Evolutionary conservation across 2,329 filamentous ascomycete genomes (phyloP).

Genomic region (Cladosporium sp.): DNA sequence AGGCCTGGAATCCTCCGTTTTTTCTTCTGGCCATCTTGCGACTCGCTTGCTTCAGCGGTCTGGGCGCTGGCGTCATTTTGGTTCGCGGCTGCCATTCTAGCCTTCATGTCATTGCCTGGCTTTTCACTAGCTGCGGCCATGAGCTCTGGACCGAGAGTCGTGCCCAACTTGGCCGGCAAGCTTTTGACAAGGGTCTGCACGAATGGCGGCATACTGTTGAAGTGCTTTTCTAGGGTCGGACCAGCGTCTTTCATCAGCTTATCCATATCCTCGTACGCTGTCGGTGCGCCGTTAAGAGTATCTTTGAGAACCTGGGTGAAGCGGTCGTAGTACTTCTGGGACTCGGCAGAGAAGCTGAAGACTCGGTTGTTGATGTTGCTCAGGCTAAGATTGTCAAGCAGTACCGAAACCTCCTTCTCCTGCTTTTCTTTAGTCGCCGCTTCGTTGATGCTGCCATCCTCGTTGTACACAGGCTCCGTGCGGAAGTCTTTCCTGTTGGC

Average conservation of each 20-base stretch:
- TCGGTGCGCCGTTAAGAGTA: constrained; percentile 84
- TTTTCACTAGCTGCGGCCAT: constrained; percentile 73
- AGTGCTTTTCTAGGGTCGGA: constrained; percentile 57
- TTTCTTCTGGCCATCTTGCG: constrained; percentile 47
- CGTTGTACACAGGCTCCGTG: constrained; percentile 30
- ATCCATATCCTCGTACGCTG: constrained; percentile 85
- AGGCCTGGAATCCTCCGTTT: constrained; percentile 63
- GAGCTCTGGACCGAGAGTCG: constrained; percentile 70
- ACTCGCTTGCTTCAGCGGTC: constrained; percentile 13
- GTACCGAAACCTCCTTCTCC: constrained; percentile 65
- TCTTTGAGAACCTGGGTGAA: constrained; percentile 93
- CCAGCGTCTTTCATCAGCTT: constrained; percentile 59
- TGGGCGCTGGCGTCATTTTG: constrained; percentile 15
- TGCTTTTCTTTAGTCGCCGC: constrained; percentile 46
- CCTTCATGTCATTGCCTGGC: constrained; percentile 40
- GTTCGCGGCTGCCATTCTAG: constrained; percentile 28
- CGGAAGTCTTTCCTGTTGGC: constrained; percentile 28
- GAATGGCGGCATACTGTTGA: constrained; percentile 63
- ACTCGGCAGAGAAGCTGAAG: constrained; percentile 77
- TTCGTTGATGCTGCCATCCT: constrained; percentile 31
- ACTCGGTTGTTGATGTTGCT: constrained; percentile 78
- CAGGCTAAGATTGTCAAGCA: constrained; percentile 80
- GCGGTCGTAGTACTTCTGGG: constrained; percentile 69
- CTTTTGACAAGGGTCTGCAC: constrained; percentile 81
- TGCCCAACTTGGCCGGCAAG: constrained; percentile 74